These are phyloP conservation scores for Podosphaera aphanis DNA, from an alignment of 2,329 filamentous ascomycete species.

Conservation along the genomic window DNA sequence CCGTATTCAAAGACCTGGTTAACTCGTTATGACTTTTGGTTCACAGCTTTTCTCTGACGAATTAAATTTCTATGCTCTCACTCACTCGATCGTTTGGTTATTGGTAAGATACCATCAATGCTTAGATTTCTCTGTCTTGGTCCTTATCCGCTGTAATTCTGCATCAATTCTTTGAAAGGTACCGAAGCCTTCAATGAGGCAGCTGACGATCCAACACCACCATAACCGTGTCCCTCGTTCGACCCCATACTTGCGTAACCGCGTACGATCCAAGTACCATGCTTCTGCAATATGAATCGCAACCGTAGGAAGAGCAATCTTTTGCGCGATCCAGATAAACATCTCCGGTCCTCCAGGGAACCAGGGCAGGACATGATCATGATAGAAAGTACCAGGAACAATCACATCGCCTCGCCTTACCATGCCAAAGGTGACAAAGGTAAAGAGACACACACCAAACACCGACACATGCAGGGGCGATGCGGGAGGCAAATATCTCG, in stretches of 20 bases:
- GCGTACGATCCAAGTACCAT: conserved; percentile 25
- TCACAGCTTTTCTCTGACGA: no score
- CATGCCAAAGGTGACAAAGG: conserved; percentile 26
- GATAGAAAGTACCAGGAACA: conserved; percentile 25
- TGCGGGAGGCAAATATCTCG: conserved; percentile 17
- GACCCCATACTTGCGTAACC: conserved; percentile 26
- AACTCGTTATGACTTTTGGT: no score
- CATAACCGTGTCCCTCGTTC: conserved; percentile 22
- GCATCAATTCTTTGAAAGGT: conserved; percentile 28
- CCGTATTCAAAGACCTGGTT: no score
- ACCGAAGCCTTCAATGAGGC: conserved; percentile 29
- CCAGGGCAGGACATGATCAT: conserved; percentile 24
- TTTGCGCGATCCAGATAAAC: conserved; percentile 33
- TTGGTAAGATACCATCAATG: no score
- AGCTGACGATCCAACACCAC: conserved; percentile 29
- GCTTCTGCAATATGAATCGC: conserved; percentile 42
- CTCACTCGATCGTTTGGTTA: no score
- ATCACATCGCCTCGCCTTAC: conserved; percentile 24
- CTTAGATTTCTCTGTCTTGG: conserved; percentile 20
- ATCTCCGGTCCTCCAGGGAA: conserved; percentile 34
- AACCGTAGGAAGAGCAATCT: conserved; percentile 34
- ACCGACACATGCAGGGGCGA: conserved; percentile 24
- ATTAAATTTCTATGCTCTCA: no score
- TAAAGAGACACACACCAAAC: conserved; percentile 30
- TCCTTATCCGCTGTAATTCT: conserved; percentile 22